Evolutionary conservation across 2,329 filamentous ascomycete species (phyloP), one percentile per base, ranked within the genome.

Genomic region (Nemania sp.): DNA sequence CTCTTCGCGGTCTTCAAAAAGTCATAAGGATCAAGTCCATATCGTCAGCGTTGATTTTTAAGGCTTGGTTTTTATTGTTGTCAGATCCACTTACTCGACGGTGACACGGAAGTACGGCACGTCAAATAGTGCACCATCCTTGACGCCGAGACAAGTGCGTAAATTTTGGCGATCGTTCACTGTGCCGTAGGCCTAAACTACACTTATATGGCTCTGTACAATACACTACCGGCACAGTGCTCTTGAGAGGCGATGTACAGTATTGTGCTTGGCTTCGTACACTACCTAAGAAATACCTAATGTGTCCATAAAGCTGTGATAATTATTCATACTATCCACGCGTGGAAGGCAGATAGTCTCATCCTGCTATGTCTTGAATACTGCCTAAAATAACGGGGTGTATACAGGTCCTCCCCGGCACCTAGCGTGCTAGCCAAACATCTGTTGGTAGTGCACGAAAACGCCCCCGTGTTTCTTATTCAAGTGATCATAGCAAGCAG

Each of bases 401-500:
- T n/a, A n/a, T n/a, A n/a, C n/a, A n/a, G 11, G 6, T 35, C 32
- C 32, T 35, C 32, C 11, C 6, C 32, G 7, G 11, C 7, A 35
- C 2, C 32, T 11, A 7, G 11, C 11, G 5, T 32, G n/a, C 49
- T 54, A 56, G 20, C 55, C 62, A n/a, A 52, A 64, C 26, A 27
- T 58, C 24, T 51, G 20, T 43, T 51, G 61, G 15, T 63, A 63
- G 43, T 63, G 22, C 1, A 13, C 53, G 4, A 65, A 26, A 47
- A 60, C 55, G 13, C 38, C 51, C 2, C 55, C 35, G n/a, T 61
- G 56, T 43, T 51, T 13, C 22, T 18, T 13, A 0, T 5, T 5
- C 74, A 79, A 71, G 62, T 80, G 78, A 0, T 24, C 26, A 58
- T 80, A 79, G 35, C 74, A 76, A 26, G 32, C 27, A 0, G 4